Conservation (phyloP, 306 rosid genomes). For the Acacia acuminata region DNA sequence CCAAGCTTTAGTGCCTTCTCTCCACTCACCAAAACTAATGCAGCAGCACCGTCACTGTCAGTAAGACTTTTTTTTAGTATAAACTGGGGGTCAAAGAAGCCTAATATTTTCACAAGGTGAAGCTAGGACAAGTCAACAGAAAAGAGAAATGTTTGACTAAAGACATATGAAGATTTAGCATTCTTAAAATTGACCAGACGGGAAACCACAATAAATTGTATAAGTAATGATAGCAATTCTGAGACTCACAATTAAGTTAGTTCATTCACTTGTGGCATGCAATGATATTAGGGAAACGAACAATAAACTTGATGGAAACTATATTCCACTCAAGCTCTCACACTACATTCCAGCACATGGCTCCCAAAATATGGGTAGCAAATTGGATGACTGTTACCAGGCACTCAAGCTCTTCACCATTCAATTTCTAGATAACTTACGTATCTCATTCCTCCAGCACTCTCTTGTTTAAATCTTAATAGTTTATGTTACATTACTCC, state of each 20-base stretch:
- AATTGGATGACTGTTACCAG: conserved; percentile 2
- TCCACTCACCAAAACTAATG: conserved; percentile 94
- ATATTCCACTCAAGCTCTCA: not conserved
- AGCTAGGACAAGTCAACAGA: not conserved
- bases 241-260: not conserved
- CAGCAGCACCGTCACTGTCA: conserved; percentile 97
- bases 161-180: conserved; percentile 21
- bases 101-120: conserved; percentile 21
- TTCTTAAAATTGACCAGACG: not conserved
- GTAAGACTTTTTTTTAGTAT: conserved; percentile 22
- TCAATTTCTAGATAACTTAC: not conserved
- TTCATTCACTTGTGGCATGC: conserved; percentile 8
- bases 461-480: conserved; percentile 1
- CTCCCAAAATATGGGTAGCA: not conserved
- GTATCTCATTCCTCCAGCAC: not conserved
- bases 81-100: conserved; percentile 23
- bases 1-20: conserved; percentile 86
- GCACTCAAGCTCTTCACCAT: conserved; percentile 8
- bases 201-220: conserved; percentile 5
- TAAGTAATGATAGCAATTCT: conserved; percentile 17
- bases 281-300: conserved; percentile 13
- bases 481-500: conserved; percentile 5
- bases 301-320: not conserved
- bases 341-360: not conserved
- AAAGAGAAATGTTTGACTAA: conserved; percentile 22